phyloP scores from a whole-genome alignment of 805 yeast species.

The Ogataea nonfermentans region DNA sequence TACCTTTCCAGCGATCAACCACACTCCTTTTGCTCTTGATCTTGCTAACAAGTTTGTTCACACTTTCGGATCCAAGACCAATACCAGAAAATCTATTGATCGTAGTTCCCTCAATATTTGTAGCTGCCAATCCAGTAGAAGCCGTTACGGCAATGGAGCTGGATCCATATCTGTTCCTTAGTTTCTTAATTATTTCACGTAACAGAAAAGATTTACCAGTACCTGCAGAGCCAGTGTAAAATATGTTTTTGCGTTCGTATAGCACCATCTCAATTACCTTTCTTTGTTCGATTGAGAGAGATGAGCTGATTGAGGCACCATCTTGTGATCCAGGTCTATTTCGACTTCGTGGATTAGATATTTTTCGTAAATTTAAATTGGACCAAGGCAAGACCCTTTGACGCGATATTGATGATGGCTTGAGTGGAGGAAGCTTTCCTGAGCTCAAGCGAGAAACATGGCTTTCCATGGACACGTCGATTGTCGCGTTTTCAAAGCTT shows the following conservation, averaged over 20 bases:
- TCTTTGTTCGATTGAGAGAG: constrained; percentile 39
- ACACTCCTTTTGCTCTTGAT: constrained; percentile 47
- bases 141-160: constrained; percentile 83
- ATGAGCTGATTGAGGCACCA: not conserved
- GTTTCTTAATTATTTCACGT: constrained; percentile 56
- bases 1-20: constrained; percentile 58
- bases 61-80: constrained; percentile 67
- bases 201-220: constrained; percentile 80
- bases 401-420: constrained; percentile 12
- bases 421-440: constrained; percentile 3
- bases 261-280: constrained; percentile 52
- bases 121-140: constrained; percentile 94
- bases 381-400: constrained; percentile 24
- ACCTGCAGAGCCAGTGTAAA: constrained; percentile 85
- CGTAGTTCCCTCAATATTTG: constrained; percentile 88
- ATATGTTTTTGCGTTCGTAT: constrained; percentile 50
- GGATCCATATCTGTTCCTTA: constrained; percentile 43
- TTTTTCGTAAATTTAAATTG: constrained; percentile 8
- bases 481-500: constrained; percentile 9
- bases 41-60: constrained; percentile 42
- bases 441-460: not conserved
- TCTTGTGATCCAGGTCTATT: constrained; percentile 1
- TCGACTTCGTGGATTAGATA: constrained; percentile 22
- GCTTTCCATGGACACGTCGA: constrained; percentile 1
- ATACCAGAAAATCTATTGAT: constrained; percentile 83